These are phyloP conservation scores for Leavenworthia alabamica DNA, from an alignment of 345 rosid genomes.

Conservation along the genomic window DNA sequence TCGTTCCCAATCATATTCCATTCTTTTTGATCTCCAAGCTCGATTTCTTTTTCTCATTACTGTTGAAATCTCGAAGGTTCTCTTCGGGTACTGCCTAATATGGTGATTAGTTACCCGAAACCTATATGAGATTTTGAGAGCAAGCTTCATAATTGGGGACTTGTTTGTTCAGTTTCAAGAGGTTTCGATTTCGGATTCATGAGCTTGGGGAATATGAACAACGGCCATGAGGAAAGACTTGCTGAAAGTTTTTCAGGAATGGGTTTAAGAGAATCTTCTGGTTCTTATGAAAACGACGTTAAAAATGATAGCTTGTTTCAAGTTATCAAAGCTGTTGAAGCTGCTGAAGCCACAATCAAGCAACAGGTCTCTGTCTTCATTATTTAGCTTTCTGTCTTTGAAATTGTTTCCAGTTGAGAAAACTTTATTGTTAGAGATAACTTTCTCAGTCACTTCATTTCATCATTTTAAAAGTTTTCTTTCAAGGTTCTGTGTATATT, in stretches of 20 bases:
- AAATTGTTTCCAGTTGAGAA: background rate
- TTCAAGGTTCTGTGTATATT: background rate
- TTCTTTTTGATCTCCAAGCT: slow-evolving; percentile 7
- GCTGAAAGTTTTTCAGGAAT: slow-evolving; percentile 53
- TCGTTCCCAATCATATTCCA: slow-evolving; percentile 14
- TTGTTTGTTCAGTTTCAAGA: slow-evolving; percentile 14
- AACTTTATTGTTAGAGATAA: background rate
- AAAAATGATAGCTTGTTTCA: slow-evolving; percentile 67
- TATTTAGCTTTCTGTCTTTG: background rate
- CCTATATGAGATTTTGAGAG: slow-evolving; percentile 27
- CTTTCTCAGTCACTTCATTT: background rate
- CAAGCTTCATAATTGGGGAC: background rate
- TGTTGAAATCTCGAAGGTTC: slow-evolving; percentile 23
- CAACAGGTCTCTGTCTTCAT: slow-evolving; percentile 58
- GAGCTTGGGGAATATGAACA: slow-evolving; percentile 50
- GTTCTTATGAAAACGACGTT: slow-evolving; percentile 24
- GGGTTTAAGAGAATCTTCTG: slow-evolving; percentile 34
- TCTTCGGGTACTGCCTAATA: background rate
- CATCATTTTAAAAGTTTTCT: background rate
- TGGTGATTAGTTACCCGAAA: slow-evolving; percentile 25
- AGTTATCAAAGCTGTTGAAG: slow-evolving; percentile 94
- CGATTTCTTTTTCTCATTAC: background rate
- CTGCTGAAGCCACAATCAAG: slow-evolving; percentile 84
- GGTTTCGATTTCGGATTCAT: slow-evolving; percentile 31
- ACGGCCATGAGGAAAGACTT: slow-evolving; percentile 59